Base-by-base conservation (phyloP, 2,329 filamentous ascomycete species). In the Didymella pomorum region DNA sequence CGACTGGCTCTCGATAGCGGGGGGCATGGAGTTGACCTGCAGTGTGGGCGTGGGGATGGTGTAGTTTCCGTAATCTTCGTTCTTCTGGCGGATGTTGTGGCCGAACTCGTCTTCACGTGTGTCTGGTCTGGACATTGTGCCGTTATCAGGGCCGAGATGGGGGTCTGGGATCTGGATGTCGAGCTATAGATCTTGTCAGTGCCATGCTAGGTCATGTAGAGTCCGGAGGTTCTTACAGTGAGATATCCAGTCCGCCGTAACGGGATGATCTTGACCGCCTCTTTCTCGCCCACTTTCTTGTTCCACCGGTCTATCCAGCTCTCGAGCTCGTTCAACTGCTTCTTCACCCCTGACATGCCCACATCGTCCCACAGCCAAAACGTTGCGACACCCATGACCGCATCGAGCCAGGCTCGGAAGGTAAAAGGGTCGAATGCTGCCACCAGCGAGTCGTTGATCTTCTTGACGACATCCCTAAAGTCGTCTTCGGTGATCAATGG, bases 311-410 rank as follows among this genome's bases (percentile, higher is more conserved):
- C 90, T 52, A 99, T 85, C 87, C 91, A 97, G 35, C 76, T 77
- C 78, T 99, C 95, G 18, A 97, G 79, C 10, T 80, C 83, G 54
- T 83, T 84, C 44, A 97, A 76, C 54, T 88, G 84, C 21, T 82
- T 80, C 80, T 98, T 98, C 58, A 90, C 85, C 9, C 84, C 87
- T 3, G 91, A 91, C 33, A 92, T 79, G 1, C 94, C 93, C 21
- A 94, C 70, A 73, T 98, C 94, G 58, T 99, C 95, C 92, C 93
- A 98, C 31, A 98, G 71, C 91, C 93, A 99, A 21, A 94, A 91
- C 0, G 95, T 98, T 31, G 93, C 78, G 4, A 96, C 81, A 2
- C 94, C 93, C 66, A 98, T 74, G 11, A 92, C 75, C 12, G 87
- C 86, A 76, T 99, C 95, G 0, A 97, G 64, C 70, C 93, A 87